These are phyloP conservation scores for Polyporus arcularius DNA, from an alignment of 768 basidiomycete genomes.

Conservation along the genomic window DNA sequence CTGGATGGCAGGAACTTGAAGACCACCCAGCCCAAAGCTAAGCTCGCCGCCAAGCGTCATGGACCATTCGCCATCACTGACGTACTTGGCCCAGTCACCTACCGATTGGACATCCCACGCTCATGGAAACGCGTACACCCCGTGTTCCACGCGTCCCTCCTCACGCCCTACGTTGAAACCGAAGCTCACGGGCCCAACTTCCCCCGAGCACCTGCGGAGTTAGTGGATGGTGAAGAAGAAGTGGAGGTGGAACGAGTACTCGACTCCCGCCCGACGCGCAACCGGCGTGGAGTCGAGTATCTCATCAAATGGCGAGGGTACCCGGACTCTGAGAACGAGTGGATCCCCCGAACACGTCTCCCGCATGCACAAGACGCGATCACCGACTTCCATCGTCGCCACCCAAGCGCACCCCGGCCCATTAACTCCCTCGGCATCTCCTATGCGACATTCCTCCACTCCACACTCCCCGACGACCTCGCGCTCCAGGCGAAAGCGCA, in stretches of 20 bases:
- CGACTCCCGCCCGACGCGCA: too few relatives aligned
- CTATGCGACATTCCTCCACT: too few relatives aligned
- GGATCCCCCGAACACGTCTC: too few relatives aligned
- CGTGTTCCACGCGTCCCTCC: conserved; percentile 21
- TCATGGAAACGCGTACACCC: conserved; percentile 29
- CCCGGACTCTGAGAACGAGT: too few relatives aligned
- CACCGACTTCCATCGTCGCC: too few relatives aligned
- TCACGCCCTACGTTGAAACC: conserved; percentile 12
- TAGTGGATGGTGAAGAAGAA: background rate
- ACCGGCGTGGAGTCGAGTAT: too few relatives aligned
- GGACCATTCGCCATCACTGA: conserved; percentile 29
- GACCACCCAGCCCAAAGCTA: conserved; percentile 19
- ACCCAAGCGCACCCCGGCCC: too few relatives aligned
- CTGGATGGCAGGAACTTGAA: background rate
- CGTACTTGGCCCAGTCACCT: conserved; percentile 22
- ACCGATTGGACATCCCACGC: conserved; percentile 22
- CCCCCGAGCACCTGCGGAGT: background rate
- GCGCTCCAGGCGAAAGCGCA: too few relatives aligned
- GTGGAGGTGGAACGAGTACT: background rate
- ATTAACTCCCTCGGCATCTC: too few relatives aligned
- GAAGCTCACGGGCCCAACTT: background rate
- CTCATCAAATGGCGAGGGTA: too few relatives aligned
- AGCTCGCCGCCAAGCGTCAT: conserved; percentile 21
- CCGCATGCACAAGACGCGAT: too few relatives aligned
- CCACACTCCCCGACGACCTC: too few relatives aligned